phyloP scores from a whole-genome alignment of 495 filamentous ascomycete genomes.

The Umbilicaria muhlenbergii region DNA sequence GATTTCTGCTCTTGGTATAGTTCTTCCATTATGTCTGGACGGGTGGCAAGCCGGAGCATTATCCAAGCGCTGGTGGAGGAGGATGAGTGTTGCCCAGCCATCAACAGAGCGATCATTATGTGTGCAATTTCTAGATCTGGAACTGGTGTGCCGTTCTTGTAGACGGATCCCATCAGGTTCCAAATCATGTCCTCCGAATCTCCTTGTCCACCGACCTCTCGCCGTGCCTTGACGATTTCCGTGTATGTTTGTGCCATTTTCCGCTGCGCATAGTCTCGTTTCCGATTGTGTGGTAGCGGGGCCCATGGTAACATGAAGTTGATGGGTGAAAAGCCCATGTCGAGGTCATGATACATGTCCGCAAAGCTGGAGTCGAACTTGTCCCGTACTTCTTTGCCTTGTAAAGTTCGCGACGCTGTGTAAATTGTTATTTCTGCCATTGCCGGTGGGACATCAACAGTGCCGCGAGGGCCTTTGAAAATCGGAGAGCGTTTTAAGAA shows the following conservation, averaged over 20 bases:
- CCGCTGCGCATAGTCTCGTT: conserved; percentile 57
- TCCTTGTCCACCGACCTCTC: conserved; percentile 28
- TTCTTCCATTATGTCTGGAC: conserved; percentile 57
- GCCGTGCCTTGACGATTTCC: conserved; percentile 55
- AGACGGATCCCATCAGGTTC: conserved; percentile 64
- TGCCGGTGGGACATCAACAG: conserved; percentile 43
- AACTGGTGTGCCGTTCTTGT: conserved; percentile 55
- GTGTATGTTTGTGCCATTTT: conserved; percentile 66
- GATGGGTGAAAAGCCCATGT: conserved; percentile 68
- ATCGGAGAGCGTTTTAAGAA: conserved; percentile 48
- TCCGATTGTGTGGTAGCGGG: conserved; percentile 70
- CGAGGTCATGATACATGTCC: conserved; percentile 64
- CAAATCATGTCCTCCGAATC: conserved; percentile 59
- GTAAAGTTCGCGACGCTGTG: conserved; percentile 65
- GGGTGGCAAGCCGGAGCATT: conserved; percentile 58
- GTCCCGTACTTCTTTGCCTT: conserved; percentile 65
- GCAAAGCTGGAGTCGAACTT: conserved; percentile 62
- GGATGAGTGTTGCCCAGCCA: conserved; percentile 82
- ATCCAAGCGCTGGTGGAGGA: conserved; percentile 72
- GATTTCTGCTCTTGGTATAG: conserved; percentile 59
- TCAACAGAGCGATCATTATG: conserved; percentile 83
- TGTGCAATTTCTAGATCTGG: conserved; percentile 74
- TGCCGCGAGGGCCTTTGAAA: conserved; percentile 53
- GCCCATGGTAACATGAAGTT: conserved; percentile 82
- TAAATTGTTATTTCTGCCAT: conserved; percentile 81